Evolutionary conservation across 495 filamentous ascomycete genomes (phyloP).

Genomic region (Chaetomium cochliodes): DNA sequence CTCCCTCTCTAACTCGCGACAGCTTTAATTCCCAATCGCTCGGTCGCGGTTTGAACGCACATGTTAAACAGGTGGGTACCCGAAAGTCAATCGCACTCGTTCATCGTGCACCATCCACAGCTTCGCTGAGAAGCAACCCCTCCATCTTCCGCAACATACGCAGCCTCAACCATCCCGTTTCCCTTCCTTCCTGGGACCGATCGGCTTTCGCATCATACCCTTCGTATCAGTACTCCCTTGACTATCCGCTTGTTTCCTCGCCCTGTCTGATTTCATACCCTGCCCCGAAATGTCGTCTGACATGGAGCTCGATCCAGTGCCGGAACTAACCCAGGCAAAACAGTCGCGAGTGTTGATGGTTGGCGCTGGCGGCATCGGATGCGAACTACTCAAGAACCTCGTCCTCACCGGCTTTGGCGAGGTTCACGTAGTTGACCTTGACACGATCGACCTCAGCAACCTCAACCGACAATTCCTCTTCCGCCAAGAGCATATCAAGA

Average conservation of each 20-base stretch:
- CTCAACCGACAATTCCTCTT: conserved; percentile 98
- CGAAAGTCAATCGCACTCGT: conserved; percentile 19
- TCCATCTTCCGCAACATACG: background rate
- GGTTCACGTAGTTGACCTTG: conserved; percentile 93
- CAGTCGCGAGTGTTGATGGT: conserved; percentile 91
- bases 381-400: conserved; percentile 96
- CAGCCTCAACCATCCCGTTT: background rate
- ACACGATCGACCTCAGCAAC: conserved; percentile 97
- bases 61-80: conserved; percentile 48
- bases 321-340: conserved; percentile 34
- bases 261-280: background rate
- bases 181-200: background rate
- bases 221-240: background rate
- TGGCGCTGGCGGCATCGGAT: conserved; percentile 95
- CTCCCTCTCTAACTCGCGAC: conserved; percentile 33
- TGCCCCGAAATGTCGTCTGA: conserved; percentile 19
- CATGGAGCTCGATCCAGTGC: conserved; percentile 4
- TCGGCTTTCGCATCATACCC: background rate
- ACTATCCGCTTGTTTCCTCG: background rate
- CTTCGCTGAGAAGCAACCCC: background rate
- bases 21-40: conserved; percentile 45
- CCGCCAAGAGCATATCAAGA: conserved; percentile 95
- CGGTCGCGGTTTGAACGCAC: conserved; percentile 43
- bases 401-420: conserved; percentile 91
- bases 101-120: conserved; percentile 9